Base-by-base conservation (phyloP, 768 basidiomycete species). In the Leucocoprinus birnbaumii region DNA sequence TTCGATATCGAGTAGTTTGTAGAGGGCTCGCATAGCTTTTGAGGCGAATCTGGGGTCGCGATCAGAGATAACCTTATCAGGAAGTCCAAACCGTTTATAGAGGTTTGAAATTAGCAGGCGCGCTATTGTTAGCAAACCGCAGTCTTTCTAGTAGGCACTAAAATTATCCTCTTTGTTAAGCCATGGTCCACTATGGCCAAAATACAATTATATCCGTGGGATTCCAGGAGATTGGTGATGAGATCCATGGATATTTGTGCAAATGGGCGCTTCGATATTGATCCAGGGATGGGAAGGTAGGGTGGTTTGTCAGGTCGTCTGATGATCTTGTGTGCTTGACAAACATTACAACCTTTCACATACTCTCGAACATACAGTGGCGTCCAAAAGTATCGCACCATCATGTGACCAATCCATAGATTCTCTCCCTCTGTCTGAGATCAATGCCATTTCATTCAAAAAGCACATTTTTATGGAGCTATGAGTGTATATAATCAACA, bases 111-210 rank as follows among this genome's bases (percentile, higher is more conserved):
- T 16, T 18, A 57, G 37, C 13, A 57, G 18, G 34, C 19, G 8
- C 14, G 50, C 43, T 26, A 43, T 58, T 19, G 7, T 40, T 50
- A 53, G 34, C 0, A 52, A 25, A 10, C 57, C 4, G 60, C 48
- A 22, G 35, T 61, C 54, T 65, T 65, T 3, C 24, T 56, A n/a
- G 48, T 54, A 18, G 63, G 58, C 5, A 63, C 53, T 16, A 63
- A 37, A 48, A 66, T 62, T 59, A 62, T 57, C 58, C 66, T 64
- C 61, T 69, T 68, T 21, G 57, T 61, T 61, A 64, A 59, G 24
- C 62, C 56, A 50, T 66, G 62, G 63, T 66, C 62, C 44, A 69
- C 63, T 37, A 67, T 54, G 47, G 57, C 52, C 51, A 68, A 48
- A 19, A 69, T 66, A 9, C 51, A n/a, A 48, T 69, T 59, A 27